Evolutionary conservation across 2,329 filamentous ascomycete genomes (phyloP), one percentile per base, ranked within the genome.

Genomic region (Lasiodiplodia citricola): DNA sequence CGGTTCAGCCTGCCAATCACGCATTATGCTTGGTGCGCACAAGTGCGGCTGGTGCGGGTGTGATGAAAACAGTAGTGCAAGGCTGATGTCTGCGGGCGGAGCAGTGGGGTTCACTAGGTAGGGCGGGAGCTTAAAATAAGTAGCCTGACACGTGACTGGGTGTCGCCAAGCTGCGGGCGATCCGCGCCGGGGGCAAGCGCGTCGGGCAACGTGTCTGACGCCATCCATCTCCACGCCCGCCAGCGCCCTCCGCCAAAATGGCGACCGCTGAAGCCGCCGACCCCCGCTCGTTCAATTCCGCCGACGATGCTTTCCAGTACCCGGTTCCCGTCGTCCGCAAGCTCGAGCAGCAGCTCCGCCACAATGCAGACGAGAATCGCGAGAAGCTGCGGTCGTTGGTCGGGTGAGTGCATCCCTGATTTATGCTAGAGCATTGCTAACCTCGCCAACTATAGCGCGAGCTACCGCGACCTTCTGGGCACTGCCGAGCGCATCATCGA

Each of bases 401-500:
- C 71, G 89, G 89, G 87, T 89, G 83, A 69, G 83, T 72, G 38
- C 21, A 23, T 37, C 63, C 56, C 47, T 52, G 44, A 64, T 8
- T 16, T 64, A 37, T 28, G 31, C 37, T 63, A 14, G 35, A 16
- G 28, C 23, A 51, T 37, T 23, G 18, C 16, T 38, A 68, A 57
- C 37, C 47, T 25, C 6, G 8, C 7, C 25, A 25, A n/a, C 8
- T 38, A 21, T 73, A 90, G 87, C 23, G 84, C 87, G 73, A 87
- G 88, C 75, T 98, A 98, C 80, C 92, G 95, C 73, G 93, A 96
- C 74, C 88, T 98, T 10, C 88, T 98, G 31, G 92, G 92, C 65
- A 97, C 95, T 0, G 95, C 95, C 67, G 94, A 97, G 81, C 90
- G 90, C n/a, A 98, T 98, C 73, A 91, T 97, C 67, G 87, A 90